phyloP scores from a whole-genome alignment of 1,284 basidiomycete species.

The Naganishia sp. region DNA sequence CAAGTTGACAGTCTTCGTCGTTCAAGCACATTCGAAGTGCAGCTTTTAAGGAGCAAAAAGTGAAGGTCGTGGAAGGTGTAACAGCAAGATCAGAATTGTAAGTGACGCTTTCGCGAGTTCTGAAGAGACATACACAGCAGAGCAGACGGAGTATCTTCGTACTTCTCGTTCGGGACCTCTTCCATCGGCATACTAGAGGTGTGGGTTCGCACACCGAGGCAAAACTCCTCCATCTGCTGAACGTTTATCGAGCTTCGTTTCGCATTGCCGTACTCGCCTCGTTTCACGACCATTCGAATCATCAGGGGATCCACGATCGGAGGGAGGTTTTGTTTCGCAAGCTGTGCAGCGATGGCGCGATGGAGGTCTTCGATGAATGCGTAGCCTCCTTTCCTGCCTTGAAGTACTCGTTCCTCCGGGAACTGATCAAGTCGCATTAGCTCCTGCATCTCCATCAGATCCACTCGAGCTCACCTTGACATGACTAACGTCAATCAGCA shows the following conservation, averaged over 20 bases:
- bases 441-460: too few relatives aligned
- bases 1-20: slow-evolving; percentile 21
- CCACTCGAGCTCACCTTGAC: neutral
- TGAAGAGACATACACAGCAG: slow-evolving; percentile 11
- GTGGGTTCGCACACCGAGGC: slow-evolving; percentile 21
- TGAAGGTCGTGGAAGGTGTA: neutral
- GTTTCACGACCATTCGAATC: slow-evolving; percentile 9
- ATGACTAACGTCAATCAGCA: slow-evolving; percentile 12
- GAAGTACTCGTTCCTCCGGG: neutral
- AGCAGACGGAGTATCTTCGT: slow-evolving; percentile 9
- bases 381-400: slow-evolving; percentile 27
- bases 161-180: slow-evolving; percentile 6
- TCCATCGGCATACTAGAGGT: slow-evolving; percentile 19
- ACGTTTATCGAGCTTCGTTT: neutral
- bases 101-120: too few relatives aligned
- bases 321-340: slow-evolving; percentile 6
- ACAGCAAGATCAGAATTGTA: neutral
- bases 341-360: slow-evolving; percentile 3
- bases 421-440: slow-evolving; percentile 7
- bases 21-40: slow-evolving; percentile 24
- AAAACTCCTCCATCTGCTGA: slow-evolving; percentile 20
- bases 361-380: slow-evolving; percentile 26
- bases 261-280: slow-evolving; percentile 5
- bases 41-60: neutral
- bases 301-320: slow-evolving; percentile 19